Conservation (phyloP, 2,329 filamentous ascomycete species). For the Aspergillus fumigatiaffinis region DNA sequence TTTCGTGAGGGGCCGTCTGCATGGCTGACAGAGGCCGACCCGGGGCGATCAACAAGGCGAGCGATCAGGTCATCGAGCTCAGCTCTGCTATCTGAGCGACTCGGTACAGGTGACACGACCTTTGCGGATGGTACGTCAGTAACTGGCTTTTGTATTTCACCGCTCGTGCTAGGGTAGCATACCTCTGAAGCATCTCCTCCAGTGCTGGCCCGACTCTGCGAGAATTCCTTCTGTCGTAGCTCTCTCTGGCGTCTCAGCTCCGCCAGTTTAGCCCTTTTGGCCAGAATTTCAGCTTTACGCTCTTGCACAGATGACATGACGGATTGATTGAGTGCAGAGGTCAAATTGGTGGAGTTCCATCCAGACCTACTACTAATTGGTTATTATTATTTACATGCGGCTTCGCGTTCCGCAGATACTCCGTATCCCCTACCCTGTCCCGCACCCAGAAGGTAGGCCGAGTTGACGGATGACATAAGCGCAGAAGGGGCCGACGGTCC, state of each 20-base stretch:
- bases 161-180: slow-evolving; percentile 18
- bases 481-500: slow-evolving; percentile 27
- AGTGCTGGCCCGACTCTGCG: slow-evolving; percentile 63
- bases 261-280: slow-evolving; percentile 94
- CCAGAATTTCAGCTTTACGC: slow-evolving; percentile 91
- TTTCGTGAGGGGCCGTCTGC: slow-evolving; percentile 43
- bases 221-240: slow-evolving; percentile 72
- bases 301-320: slow-evolving; percentile 51
- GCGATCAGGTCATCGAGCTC: slow-evolving; percentile 82
- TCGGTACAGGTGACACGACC: slow-evolving; percentile 67
- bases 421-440: slow-evolving; percentile 4
- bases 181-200: slow-evolving; percentile 70
- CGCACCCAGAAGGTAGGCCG: slow-evolving; percentile 11
- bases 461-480: slow-evolving; percentile 38
- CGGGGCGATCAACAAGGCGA: slow-evolving; percentile 72
- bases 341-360: slow-evolving; percentile 9
- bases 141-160: not conserved
- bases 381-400: slow-evolving; percentile 23
- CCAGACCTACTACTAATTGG: not conserved
- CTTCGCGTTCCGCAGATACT: not conserved
- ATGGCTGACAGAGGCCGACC: slow-evolving; percentile 61
- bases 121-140: slow-evolving; percentile 31
- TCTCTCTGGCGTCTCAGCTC: slow-evolving; percentile 93
- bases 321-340: slow-evolving; percentile 7
- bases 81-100: slow-evolving; percentile 62